These are phyloP conservation scores for Alternaria sp. DNA, from an alignment of 2,329 filamentous ascomycete genomes.

Conservation along the genomic window DNA sequence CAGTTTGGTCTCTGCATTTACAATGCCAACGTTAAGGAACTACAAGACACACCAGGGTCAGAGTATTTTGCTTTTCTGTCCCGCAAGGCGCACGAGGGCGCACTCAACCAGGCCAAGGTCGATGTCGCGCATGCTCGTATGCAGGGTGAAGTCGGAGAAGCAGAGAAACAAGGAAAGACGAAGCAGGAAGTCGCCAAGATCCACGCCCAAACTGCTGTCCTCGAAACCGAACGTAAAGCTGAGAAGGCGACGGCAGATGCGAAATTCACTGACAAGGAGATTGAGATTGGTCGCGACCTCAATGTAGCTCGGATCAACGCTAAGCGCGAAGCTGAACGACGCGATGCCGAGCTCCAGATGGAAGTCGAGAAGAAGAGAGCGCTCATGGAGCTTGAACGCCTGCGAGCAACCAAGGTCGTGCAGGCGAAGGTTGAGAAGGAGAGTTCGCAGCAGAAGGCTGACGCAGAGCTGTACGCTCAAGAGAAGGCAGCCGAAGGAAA, in stretches of 20 bases:
- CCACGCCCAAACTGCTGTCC: constrained; percentile 82
- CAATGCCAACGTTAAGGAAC: constrained; percentile 83
- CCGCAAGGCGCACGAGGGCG: constrained; percentile 84
- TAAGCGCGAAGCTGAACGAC: constrained; percentile 73
- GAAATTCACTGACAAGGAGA: constrained; percentile 75
- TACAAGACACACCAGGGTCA: constrained; percentile 82
- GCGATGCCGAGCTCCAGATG: constrained; percentile 81
- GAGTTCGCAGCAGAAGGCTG: constrained; percentile 72
- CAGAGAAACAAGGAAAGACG: constrained; percentile 78
- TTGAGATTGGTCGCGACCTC: constrained; percentile 75
- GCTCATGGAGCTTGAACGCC: constrained; percentile 79
- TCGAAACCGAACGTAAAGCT: constrained; percentile 83
- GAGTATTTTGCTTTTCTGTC: constrained; percentile 84
- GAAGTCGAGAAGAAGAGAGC: constrained; percentile 80
- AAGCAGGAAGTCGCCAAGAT: constrained; percentile 90
- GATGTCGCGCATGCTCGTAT: constrained; percentile 67
- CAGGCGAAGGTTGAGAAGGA: constrained; percentile 76
- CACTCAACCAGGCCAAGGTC: constrained; percentile 78
- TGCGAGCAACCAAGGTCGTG: constrained; percentile 79
- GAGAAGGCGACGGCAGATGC: constrained; percentile 83
- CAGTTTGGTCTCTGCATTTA: constrained; percentile 76
- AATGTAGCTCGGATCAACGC: constrained; percentile 79
- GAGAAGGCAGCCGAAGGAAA: constrained; percentile 60
- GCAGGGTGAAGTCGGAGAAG: constrained; percentile 77
- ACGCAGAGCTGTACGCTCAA: constrained; percentile 62